Evolutionary conservation across 2,329 filamentous ascomycete species (phyloP).

Genomic region (Salinomyces thailandicus): DNA sequence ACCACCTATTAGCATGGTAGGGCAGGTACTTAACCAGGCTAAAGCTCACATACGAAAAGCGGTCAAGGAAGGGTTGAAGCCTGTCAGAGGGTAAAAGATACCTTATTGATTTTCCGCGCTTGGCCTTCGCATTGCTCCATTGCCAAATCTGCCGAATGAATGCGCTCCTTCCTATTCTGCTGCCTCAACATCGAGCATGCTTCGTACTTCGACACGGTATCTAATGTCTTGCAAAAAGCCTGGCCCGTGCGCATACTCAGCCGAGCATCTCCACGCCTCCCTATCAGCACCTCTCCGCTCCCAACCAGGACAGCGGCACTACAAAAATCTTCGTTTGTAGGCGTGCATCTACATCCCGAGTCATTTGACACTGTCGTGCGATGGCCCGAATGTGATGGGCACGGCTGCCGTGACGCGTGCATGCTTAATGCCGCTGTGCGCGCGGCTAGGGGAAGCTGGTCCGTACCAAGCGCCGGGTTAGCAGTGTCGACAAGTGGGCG

Average conservation of each 20-base stretch:
- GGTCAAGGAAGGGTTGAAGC: too few relatives aligned
- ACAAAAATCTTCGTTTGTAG: conserved; percentile 4
- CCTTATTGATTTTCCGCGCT: too few relatives aligned
- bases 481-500: conserved; percentile 1
- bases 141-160: too few relatives aligned
- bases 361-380: conserved; percentile 5
- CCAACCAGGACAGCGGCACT: neutral
- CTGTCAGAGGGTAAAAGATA: too few relatives aligned
- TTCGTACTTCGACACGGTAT: too few relatives aligned
- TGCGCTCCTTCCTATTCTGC: too few relatives aligned
- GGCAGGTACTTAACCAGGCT: too few relatives aligned
- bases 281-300: neutral
- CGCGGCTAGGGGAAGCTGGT: conserved; percentile 2
- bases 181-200: too few relatives aligned
- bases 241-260: neutral
- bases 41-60: too few relatives aligned
- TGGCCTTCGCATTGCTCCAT: too few relatives aligned
- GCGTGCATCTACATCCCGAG: conserved; percentile 1
- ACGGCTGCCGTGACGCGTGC: conserved; percentile 2
- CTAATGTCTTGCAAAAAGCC: too few relatives aligned
- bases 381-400: neutral
- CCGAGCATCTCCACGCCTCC: conserved; percentile 7
- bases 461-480: conserved; percentile 5
- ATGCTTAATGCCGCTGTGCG: conserved; percentile 3
- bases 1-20: too few relatives aligned